Base-by-base conservation (phyloP, 148 eudicot genomes). In the Silene latifolia region DNA sequence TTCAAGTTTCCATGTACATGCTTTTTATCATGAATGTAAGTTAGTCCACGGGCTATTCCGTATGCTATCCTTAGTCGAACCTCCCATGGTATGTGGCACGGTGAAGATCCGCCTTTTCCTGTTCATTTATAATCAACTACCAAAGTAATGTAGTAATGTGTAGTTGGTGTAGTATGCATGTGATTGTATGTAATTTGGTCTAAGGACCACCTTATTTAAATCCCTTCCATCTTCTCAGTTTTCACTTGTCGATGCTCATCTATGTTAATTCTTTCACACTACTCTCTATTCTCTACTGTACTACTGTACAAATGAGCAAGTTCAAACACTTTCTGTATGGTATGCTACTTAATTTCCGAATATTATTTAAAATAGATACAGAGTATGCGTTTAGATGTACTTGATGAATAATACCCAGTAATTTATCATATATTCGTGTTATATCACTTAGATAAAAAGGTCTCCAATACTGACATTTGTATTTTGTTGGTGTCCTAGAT, bases 1-100 rank as follows among this genome's bases (percentile, higher is more conserved):
- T n/a, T n/a, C n/a, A n/a, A n/a, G n/a, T 92, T 95, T 15, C 97
- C 98, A 56, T 95, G 98, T 32, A 89, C 96, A 5, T 95, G 93
- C 79, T 95, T 95, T 84, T 89, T 92, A 32, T 95, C 98, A 69
- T 95, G 98, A 61, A 95, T 87, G 85, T 90, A 90, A 57, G 77
- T 67, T 7, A 95, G 84, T 69, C 98, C 98, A 48, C 98, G 97
- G 64, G 98, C 98, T 60, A 92, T 76, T 3, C 98, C 98, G 86
- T 80, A 89, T 0, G 93, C 98, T 86, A 95, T 90, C 83, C 83
- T 87, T 63, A 95, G 91, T 73, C 98, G 87, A 53, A 81, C 71
- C 71, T 88, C 97, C 98, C 98, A 95, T 6, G 98, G 90, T 76
- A 95, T 58, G 53, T 86, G 93, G 74, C 96, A 86, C 4, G 97